These are phyloP conservation scores for Euryodendron excelsum DNA, from an alignment of 148 eudicot species.

Conservation along the genomic window DNA sequence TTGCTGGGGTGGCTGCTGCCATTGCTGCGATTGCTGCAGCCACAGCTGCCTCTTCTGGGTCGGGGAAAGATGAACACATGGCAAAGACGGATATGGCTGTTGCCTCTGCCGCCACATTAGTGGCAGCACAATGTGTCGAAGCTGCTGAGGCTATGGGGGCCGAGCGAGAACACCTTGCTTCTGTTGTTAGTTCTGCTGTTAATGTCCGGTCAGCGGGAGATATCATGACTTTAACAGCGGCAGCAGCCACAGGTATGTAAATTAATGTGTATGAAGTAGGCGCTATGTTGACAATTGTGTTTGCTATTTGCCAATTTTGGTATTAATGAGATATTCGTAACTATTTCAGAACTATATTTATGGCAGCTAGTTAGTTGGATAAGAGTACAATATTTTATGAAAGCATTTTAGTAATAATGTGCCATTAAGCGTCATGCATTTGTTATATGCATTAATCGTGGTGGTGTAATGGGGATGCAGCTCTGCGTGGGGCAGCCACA, in stretches of 20 bases:
- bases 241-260: slow-evolving; percentile 77
- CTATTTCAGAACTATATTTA: neutral
- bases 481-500: slow-evolving; percentile 88
- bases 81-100: slow-evolving; percentile 85
- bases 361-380: neutral
- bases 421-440: neutral
- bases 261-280: too few relatives aligned
- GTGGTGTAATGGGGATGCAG: slow-evolving; percentile 34
- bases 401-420: neutral
- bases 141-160: slow-evolving; percentile 97
- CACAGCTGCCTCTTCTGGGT: slow-evolving; percentile 66
- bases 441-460: neutral
- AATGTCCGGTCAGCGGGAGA: slow-evolving; percentile 87
- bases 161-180: slow-evolving; percentile 73
- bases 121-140: slow-evolving; percentile 95
- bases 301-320: too few relatives aligned
- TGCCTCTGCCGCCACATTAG: slow-evolving; percentile 92
- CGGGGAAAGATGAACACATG: slow-evolving; percentile 63
- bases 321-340: neutral
- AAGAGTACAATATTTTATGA: neutral
- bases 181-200: slow-evolving; percentile 89
- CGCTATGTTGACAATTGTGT: too few relatives aligned
- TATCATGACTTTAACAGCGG: slow-evolving; percentile 89
- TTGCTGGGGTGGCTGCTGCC: slow-evolving; percentile 96
- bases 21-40: slow-evolving; percentile 97